Percentiles rank a stretch among this genome's conserved stretches.
Conservation (phyloP, 2,329 filamentous ascomycete genomes). For the Stachybotrys chartarum region DNA sequence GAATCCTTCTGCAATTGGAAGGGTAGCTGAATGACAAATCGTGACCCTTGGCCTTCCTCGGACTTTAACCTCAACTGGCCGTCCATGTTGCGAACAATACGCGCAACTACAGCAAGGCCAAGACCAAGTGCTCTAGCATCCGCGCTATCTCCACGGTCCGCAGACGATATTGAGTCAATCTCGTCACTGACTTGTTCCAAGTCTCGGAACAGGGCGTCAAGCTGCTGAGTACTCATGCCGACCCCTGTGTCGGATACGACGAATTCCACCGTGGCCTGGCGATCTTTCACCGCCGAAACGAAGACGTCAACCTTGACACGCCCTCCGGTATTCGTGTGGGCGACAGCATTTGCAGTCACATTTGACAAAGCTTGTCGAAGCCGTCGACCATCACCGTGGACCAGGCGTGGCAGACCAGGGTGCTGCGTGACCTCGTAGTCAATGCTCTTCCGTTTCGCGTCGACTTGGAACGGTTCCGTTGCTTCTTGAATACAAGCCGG, state of each 20-base stretch:
- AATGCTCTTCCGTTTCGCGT: conserved; percentile 70
- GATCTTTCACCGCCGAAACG: conserved; percentile 44
- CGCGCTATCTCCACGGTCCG: conserved; percentile 17
- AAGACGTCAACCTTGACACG: conserved; percentile 65
- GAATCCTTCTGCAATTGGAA: conserved; percentile 54
- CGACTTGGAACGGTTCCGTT: conserved; percentile 63
- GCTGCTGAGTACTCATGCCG: conserved; percentile 58
- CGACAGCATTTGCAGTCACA: conserved; percentile 75
- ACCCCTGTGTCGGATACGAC: conserved; percentile 67
- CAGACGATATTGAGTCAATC: conserved; percentile 17
- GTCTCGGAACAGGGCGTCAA: conserved; percentile 51
- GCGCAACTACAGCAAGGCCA: conserved; percentile 80
- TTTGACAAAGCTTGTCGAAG: conserved; percentile 81
- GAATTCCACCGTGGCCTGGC: conserved; percentile 63
- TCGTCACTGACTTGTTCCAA: conserved; percentile 51
- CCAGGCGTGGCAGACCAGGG: conserved; percentile 59
- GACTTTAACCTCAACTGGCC: conserved; percentile 81
- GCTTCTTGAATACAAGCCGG: conserved; percentile 66
- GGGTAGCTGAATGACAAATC: conserved; percentile 73
- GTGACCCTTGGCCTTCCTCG: conserved; percentile 72
- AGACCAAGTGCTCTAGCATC: conserved; percentile 57
- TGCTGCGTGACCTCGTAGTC: conserved; percentile 61
- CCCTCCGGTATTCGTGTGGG: conserved; percentile 60
- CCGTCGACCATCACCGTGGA: conserved; percentile 72
- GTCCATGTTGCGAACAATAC: conserved; percentile 84